phyloP scores from a whole-genome alignment of 495 filamentous ascomycete genomes.

The Aspergillus bridgeri region DNA sequence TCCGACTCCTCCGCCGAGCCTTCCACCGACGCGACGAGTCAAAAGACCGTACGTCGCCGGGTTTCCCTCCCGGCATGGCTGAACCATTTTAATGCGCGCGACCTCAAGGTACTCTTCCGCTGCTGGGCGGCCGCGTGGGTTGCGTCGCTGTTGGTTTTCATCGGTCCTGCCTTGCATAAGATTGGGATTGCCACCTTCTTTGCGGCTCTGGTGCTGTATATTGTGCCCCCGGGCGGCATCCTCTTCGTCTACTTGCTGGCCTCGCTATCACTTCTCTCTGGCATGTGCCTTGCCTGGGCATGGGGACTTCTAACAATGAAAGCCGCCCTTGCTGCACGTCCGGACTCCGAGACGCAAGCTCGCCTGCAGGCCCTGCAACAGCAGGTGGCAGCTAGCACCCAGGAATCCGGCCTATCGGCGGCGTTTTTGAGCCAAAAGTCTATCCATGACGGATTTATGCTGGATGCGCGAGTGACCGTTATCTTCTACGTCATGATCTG shows the following conservation, averaged over 20 bases:
- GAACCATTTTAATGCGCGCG: slow-evolving; percentile 40
- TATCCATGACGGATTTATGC: slow-evolving; percentile 21
- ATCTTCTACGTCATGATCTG: slow-evolving; percentile 18
- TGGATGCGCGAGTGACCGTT: slow-evolving; percentile 20
- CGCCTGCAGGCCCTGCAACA: slow-evolving; percentile 11
- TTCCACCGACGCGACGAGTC: background rate
- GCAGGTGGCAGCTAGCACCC: slow-evolving; percentile 3
- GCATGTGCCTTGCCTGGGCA: slow-evolving; percentile 22
- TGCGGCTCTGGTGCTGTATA: slow-evolving; percentile 14
- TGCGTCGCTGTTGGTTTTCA: slow-evolving; percentile 37
- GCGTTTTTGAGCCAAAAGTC: slow-evolving; percentile 5
- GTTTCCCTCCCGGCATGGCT: slow-evolving; percentile 28
- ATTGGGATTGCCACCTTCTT: slow-evolving; percentile 24
- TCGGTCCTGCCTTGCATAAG: slow-evolving; percentile 23
- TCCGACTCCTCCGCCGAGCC: background rate
- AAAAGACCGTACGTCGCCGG: background rate
- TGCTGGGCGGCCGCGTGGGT: slow-evolving; percentile 39
- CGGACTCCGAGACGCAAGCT: slow-evolving; percentile 9
- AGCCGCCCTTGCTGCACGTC: slow-evolving; percentile 18
- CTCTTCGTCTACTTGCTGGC: slow-evolving; percentile 19
- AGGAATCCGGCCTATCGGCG: slow-evolving; percentile 8
- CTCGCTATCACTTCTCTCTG: slow-evolving; percentile 15
- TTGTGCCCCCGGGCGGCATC: slow-evolving; percentile 19
- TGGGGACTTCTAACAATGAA: slow-evolving; percentile 25
- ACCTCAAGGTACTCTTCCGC: slow-evolving; percentile 39